Percentiles rank a stretch among this genome's conserved stretches.
phyloP scores from a whole-genome alignment of 108 stramenopile species.

The Ochromonas danica region DNA sequence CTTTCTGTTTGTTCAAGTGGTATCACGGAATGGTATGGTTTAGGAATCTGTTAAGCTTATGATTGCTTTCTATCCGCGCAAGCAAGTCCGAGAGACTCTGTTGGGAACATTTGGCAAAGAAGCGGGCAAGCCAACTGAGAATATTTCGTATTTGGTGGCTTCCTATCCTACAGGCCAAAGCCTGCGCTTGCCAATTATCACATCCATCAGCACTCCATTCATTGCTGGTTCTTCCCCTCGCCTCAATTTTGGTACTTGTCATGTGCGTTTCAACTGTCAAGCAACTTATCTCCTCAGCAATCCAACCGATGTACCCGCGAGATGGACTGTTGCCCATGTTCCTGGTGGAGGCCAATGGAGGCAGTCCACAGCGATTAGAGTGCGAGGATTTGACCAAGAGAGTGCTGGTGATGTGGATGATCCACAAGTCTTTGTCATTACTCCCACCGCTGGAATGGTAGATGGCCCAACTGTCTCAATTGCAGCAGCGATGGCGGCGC shows the following conservation, averaged over 20 bases:
- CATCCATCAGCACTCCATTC: constrained; percentile 17
- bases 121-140: background rate
- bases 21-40: too few species aligned
- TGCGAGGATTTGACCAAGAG: constrained; percentile 30
- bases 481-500: constrained; percentile 40
- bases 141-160: background rate
- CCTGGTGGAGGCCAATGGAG: background rate
- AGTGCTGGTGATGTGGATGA: constrained; percentile 36
- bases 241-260: constrained; percentile 29
- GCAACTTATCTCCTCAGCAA: background rate
- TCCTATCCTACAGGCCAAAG: constrained; percentile 21
- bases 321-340: constrained; percentile 31
- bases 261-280: background rate
- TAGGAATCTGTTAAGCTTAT: too few species aligned
- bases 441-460: constrained; percentile 19
- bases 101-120: background rate
- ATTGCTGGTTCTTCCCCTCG: constrained; percentile 22
- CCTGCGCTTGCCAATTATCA: background rate
- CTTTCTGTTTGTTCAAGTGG: too few species aligned
- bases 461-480: constrained; percentile 45
- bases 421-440: constrained; percentile 48
- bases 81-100: background rate
- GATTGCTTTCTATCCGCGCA: background rate
- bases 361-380: constrained; percentile 4
- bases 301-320: constrained; percentile 28